phyloP scores from a whole-genome alignment of 345 rosid genomes.

The Gossypium herbaceum region DNA sequence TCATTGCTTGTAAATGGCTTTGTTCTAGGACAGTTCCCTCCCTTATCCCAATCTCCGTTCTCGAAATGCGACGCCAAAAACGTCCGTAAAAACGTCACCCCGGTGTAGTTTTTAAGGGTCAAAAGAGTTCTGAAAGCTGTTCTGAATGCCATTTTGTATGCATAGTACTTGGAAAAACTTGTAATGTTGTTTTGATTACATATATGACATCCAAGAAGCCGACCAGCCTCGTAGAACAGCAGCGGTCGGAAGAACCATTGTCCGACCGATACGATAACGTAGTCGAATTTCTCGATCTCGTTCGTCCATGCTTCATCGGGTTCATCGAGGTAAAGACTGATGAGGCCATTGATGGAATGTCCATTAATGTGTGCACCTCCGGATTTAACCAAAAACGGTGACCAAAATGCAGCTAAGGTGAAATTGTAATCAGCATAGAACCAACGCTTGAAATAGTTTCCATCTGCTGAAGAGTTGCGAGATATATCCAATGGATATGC shows the following conservation, averaged over 20 bases:
- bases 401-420: constrained; percentile 45
- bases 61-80: constrained; percentile 63
- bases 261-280: constrained; percentile 49
- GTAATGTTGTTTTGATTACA: constrained; percentile 36
- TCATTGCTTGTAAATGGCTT: constrained; percentile 41
- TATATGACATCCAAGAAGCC: constrained; percentile 36
- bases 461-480: constrained; percentile 13
- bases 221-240: constrained; percentile 29
- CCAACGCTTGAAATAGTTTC: constrained; percentile 28
- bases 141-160: constrained; percentile 56
- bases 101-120: constrained; percentile 32
- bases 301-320: constrained; percentile 43
- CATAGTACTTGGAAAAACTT: constrained; percentile 31
- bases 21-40: constrained; percentile 63
- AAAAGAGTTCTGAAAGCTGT: constrained; percentile 46
- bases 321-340: constrained; percentile 47
- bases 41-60: constrained; percentile 59
- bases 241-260: constrained; percentile 59
- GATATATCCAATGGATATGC: constrained; percentile 31
- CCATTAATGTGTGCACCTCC: constrained; percentile 39
- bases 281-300: constrained; percentile 37
- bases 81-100: constrained; percentile 43
- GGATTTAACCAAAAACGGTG: constrained; percentile 50
- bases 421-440: constrained; percentile 29
- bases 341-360: constrained; percentile 31